Evolutionary conservation across 768 basidiomycete species (phyloP), one percentile per base, ranked within the genome.

Genomic region (Lactifluus pinguis): DNA sequence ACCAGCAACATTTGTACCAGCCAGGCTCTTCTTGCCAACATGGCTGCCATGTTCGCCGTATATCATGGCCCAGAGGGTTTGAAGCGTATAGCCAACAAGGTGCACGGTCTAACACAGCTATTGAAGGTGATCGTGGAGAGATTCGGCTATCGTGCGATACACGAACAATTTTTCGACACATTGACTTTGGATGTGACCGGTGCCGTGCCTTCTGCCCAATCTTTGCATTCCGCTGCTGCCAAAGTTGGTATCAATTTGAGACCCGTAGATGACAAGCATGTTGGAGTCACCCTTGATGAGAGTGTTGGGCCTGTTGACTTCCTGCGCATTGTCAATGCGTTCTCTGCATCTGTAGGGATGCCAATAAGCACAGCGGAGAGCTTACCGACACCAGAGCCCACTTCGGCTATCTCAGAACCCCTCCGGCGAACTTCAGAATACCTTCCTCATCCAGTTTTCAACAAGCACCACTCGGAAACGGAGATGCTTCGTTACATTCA

Each of bases 1-100:
- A 99, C 97, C 4, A 94, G 91, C 69, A 98, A 98, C 70, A 97
- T 99, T 61, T 99, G 97, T 71, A 99, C 97, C 6, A 92, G 90
- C 66, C 95, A 99, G 74, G 97, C 93, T 0, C 83, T 99, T 17
- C 87, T 99, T 30, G 97, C 97, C 19, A 99, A 99, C 75, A 98
- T 98, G 92, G 92, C 97, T 19, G 94, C 95, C 39, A 98, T 99
- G 95, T 94, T 93, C 70, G 94, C 94, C 6, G 84, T 98, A 21
- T 98, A 97, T 72, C 97, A 99, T 69, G 97, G 97, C 11, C 89
- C 97, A 0, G 79, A 77, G 48, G 94, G 95, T 59, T 79, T 99
- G 32, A 76, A 79, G 60, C 83, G 83, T 49, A 98, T 98, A 64
- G 94, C 93, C 19, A 77, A 81, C 70, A 92, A 90, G 74, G 90